Percentiles rank a stretch among this genome's conserved stretches.
These are phyloP conservation scores for Aspergillus fumigatiaffinis DNA, from an alignment of 2,329 filamentous ascomycete genomes.

Conservation along the genomic window DNA sequence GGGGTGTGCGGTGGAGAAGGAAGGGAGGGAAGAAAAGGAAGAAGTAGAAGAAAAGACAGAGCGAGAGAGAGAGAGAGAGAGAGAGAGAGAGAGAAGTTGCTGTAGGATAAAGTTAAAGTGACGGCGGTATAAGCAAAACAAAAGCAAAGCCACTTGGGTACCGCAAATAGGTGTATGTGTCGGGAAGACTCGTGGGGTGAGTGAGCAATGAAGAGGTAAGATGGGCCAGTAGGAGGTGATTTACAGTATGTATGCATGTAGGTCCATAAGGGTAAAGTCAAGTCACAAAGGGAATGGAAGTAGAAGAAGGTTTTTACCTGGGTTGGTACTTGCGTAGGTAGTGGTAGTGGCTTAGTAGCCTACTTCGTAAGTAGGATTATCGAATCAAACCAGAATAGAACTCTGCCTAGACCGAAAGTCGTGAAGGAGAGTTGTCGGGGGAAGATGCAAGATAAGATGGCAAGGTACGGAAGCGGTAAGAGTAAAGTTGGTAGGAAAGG, in stretches of 20 bases:
- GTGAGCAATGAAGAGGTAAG: background rate
- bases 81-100: conserved; percentile 1
- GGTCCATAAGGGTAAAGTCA: background rate
- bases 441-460: background rate
- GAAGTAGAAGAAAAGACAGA: conserved; percentile 22
- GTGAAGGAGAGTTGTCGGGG: background rate
- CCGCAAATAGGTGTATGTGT: background rate
- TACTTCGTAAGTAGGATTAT: background rate
- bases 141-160: background rate
- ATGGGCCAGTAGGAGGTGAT: background rate
- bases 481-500: conserved; percentile 8
- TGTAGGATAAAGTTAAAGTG: conserved; percentile 2
- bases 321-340: background rate
- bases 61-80: conserved; percentile 2
- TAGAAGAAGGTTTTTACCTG: background rate
- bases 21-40: conserved; percentile 18
- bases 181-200: background rate
- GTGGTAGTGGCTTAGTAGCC: background rate
- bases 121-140: background rate
- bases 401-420: background rate
- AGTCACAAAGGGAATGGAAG: conserved; percentile 1
- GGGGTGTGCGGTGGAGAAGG: conserved; percentile 16
- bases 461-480: background rate
- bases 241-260: background rate
- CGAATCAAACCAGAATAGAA: background rate